phyloP scores from a whole-genome alignment of 441 rosid species.

The Populus hybrid region DNA sequence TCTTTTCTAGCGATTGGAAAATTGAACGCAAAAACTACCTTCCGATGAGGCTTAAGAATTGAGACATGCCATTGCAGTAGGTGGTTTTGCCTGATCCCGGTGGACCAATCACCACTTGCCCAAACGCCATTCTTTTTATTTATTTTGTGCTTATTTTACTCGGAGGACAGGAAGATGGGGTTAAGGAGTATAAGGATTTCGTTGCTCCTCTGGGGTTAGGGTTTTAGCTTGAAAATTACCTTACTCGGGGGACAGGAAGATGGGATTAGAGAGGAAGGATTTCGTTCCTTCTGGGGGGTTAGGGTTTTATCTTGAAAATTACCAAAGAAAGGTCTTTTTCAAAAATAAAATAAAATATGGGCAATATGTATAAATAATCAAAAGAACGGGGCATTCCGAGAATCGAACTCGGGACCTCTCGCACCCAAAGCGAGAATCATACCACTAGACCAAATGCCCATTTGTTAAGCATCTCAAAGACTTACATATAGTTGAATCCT shows the following conservation, averaged over 20 bases:
- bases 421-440: conserved; percentile 66
- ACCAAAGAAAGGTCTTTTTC: neutral
- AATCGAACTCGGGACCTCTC: conserved; percentile 49
- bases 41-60: conserved; percentile 81
- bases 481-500: no score
- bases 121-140: conserved; percentile 57
- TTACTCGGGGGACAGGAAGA: neutral
- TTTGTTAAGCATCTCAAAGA: no score
- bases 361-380: no score
- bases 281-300: neutral
- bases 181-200: neutral
- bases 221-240: neutral
- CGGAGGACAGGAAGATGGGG: neutral
- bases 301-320: neutral
- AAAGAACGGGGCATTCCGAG: conserved; percentile 28
- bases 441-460: conserved; percentile 60
- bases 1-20: neutral
- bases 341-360: no score
- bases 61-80: conserved; percentile 97
- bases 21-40: conserved; percentile 36
- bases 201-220: neutral
- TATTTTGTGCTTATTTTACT: neutral
- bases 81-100: conserved; percentile 98
- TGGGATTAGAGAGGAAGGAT: neutral
- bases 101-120: conserved; percentile 94